These are phyloP conservation scores for Myxozyma kluyveri DNA, from an alignment of 805 yeast genomes.

Conservation along the genomic window DNA sequence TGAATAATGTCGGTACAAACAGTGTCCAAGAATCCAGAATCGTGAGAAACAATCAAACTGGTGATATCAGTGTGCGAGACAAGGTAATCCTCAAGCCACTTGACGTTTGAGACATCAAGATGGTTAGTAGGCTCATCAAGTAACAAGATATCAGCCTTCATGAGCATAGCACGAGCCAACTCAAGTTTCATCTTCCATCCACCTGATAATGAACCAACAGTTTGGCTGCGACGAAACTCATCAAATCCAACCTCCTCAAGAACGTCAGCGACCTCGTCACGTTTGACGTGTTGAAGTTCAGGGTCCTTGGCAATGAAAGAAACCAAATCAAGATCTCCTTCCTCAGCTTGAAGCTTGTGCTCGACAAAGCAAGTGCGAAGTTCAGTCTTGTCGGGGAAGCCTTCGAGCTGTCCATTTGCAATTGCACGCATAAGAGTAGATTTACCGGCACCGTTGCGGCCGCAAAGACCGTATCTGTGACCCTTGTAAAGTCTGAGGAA, in stretches of 20 bases:
- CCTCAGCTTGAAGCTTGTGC: slow-evolving; percentile 93
- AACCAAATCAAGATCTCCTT: slow-evolving; percentile 85
- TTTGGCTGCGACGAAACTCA: slow-evolving; percentile 81
- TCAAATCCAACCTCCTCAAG: slow-evolving; percentile 86
- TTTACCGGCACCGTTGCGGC: slow-evolving; percentile 98
- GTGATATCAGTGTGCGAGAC: slow-evolving; percentile 81
- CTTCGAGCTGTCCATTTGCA: slow-evolving; percentile 94
- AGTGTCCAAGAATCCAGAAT: slow-evolving; percentile 90
- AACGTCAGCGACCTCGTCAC: slow-evolving; percentile 71
- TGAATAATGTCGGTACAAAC: slow-evolving; percentile 97
- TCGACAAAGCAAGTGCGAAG: slow-evolving; percentile 94
- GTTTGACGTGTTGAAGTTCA: slow-evolving; percentile 57
- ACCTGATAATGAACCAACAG: slow-evolving; percentile 93
- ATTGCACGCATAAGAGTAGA: slow-evolving; percentile 96
- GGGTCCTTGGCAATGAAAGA: slow-evolving; percentile 86
- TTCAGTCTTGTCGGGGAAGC: slow-evolving; percentile 87
- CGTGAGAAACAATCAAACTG: slow-evolving; percentile 94
- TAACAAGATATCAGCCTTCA: slow-evolving; percentile 91
- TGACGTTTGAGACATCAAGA: slow-evolving; percentile 88
- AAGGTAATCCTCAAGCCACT: slow-evolving; percentile 90
- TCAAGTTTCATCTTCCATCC: slow-evolving; percentile 99
- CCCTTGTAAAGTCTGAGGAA: slow-evolving; percentile 84
- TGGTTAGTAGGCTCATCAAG: slow-evolving; percentile 99
- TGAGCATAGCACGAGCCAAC: slow-evolving; percentile 97
- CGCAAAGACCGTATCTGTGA: slow-evolving; percentile 96